Evolutionary conservation across 129 eudicot genomes (phyloP).

Genomic region (sunflower (Helianthus annuus)): DNA sequence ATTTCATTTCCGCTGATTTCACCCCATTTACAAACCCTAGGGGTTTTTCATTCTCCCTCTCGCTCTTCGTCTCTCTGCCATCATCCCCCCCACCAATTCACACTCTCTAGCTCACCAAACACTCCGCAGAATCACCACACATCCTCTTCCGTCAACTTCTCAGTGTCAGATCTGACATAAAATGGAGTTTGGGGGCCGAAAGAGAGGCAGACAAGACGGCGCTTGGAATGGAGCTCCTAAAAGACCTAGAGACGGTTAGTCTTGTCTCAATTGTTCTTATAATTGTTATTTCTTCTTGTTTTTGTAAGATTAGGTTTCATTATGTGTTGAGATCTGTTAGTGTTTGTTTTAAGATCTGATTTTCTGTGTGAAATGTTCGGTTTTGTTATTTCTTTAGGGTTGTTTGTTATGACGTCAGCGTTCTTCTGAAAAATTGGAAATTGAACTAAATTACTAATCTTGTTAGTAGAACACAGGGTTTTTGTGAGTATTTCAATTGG

Average conservation of each 20-base stretch:
- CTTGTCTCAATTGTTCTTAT: background rate
- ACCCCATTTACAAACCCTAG: slow-evolving; percentile 24
- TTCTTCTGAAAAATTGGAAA: background rate
- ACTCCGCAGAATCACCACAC: background rate
- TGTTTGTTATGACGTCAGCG: background rate
- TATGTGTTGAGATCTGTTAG: slow-evolving; percentile 16
- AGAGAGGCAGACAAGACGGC: slow-evolving; percentile 57
- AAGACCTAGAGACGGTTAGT: slow-evolving; percentile 61
- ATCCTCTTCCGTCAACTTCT: background rate
- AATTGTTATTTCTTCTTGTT: background rate
- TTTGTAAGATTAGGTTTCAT: background rate
- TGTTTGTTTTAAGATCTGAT: slow-evolving; percentile 1
- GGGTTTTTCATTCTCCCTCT: slow-evolving; percentile 20
- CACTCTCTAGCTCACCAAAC: background rate
- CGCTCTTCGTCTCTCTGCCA: background rate
- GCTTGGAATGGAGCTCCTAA: slow-evolving; percentile 54
- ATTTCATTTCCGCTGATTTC: slow-evolving; percentile 30
- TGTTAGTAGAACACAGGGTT: background rate
- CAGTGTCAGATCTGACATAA: slow-evolving; percentile 27
- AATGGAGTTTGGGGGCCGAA: slow-evolving; percentile 64
- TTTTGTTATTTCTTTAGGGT: slow-evolving; percentile 16
- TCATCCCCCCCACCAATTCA: background rate
- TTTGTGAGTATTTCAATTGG: background rate
- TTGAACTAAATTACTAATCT: too few relatives aligned
- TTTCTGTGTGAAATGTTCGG: slow-evolving; percentile 3